Percentiles rank a stretch among this genome's conserved stretches.
phyloP scores from a whole-genome alignment of 768 basidiomycete species.

The Ramaria sp. region DNA sequence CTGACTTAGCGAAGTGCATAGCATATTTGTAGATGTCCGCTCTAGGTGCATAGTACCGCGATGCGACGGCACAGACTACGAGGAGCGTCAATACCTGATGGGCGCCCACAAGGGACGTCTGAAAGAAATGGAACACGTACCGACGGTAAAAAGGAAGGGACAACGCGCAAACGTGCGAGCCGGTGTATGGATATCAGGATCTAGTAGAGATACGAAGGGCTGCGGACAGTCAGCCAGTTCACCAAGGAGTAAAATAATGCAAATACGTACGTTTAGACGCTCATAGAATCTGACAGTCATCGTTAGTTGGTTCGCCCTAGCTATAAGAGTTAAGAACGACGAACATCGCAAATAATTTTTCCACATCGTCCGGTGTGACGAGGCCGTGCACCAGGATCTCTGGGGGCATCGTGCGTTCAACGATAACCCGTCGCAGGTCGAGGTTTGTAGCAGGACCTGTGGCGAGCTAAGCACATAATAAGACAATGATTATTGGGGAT shows the following conservation, averaged over 20 bases:
- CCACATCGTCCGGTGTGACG: constrained; percentile 41
- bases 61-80: constrained; percentile 48
- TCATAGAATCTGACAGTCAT: constrained; percentile 13
- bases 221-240: not conserved
- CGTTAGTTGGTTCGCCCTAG: not conserved
- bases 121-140: not conserved
- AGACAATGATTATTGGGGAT: not conserved
- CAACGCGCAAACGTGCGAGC: constrained; percentile 24
- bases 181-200: constrained; percentile 29
- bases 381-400: constrained; percentile 37
- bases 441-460: constrained; percentile 8
- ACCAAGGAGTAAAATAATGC: not conserved
- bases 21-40: constrained; percentile 79
- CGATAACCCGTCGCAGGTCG: constrained; percentile 14
- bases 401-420: constrained; percentile 22
- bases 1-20: constrained; percentile 81
- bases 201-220: constrained; percentile 24
- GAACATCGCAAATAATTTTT: constrained; percentile 42
- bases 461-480: not conserved
- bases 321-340: constrained; percentile 13
- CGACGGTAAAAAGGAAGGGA: constrained; percentile 7
- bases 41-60: constrained; percentile 48
- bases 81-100: not conserved
- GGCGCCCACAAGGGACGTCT: too few species aligned
- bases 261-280: constrained; percentile 13